phyloP scores from a whole-genome alignment of 345 rosid genomes.

The Chamaenerion angustifolium region DNA sequence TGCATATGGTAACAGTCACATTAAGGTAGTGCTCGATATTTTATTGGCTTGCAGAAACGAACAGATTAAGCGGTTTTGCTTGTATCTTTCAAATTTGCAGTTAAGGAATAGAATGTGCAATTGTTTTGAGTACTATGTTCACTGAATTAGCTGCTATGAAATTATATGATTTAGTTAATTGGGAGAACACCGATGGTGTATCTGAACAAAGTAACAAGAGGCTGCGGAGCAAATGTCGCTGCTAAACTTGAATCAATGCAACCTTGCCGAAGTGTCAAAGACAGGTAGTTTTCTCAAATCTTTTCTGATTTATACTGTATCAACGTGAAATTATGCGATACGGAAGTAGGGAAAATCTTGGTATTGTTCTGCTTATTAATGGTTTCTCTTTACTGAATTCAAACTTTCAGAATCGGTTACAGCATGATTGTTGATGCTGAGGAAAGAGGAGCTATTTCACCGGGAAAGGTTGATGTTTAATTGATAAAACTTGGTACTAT shows the following conservation, averaged over 20 bases:
- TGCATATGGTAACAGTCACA: too few species aligned
- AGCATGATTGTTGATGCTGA: slow-evolving; percentile 84
- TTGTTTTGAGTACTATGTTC: background rate
- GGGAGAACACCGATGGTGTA: slow-evolving; percentile 89
- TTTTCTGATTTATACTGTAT: background rate
- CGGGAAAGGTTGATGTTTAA: slow-evolving; percentile 45
- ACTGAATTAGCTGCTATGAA: slow-evolving; percentile 1
- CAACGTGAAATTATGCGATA: background rate
- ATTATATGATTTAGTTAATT: slow-evolving; percentile 46
- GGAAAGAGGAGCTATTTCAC: slow-evolving; percentile 62
- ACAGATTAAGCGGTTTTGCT: too few species aligned
- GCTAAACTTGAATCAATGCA: slow-evolving; percentile 99
- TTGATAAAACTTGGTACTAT: slow-evolving; percentile 5
- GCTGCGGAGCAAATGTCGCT: slow-evolving; percentile 71
- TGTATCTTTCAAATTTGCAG: too few species aligned
- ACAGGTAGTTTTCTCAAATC: slow-evolving; percentile 32
- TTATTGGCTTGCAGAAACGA: too few species aligned
- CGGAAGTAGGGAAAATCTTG: background rate
- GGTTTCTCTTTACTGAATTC: slow-evolving; percentile 1
- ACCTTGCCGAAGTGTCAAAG: slow-evolving; percentile 87
- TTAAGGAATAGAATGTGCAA: too few species aligned
- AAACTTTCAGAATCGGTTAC: slow-evolving; percentile 52
- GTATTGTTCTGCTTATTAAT: background rate
- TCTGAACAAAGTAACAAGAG: slow-evolving; percentile 67
- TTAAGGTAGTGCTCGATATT: too few species aligned